phyloP scores from a whole-genome alignment of 2,329 filamentous ascomycete genomes.

The Fusarium buxicola region DNA sequence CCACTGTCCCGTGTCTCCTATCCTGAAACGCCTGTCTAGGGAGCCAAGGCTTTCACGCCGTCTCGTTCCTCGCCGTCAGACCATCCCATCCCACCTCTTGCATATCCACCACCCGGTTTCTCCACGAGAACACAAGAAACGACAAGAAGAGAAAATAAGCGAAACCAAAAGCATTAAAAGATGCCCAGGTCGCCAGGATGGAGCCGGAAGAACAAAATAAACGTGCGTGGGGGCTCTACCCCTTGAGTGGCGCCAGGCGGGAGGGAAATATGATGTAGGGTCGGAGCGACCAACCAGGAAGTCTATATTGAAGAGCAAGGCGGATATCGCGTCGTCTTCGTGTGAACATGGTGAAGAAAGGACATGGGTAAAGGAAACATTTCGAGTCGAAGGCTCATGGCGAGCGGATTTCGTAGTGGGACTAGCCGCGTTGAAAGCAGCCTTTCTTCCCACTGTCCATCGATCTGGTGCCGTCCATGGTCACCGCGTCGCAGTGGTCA shows the following conservation, averaged over 20 bases:
- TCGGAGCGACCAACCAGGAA: slow-evolving; percentile 37
- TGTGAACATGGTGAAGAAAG: slow-evolving; percentile 39
- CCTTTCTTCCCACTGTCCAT: not conserved
- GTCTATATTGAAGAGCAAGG: slow-evolving; percentile 45
- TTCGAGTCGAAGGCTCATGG: slow-evolving; percentile 40
- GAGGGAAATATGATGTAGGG: slow-evolving; percentile 34
- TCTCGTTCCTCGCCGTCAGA: slow-evolving; percentile 32
- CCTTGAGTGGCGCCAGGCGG: slow-evolving; percentile 42
- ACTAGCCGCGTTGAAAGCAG: slow-evolving; percentile 2
- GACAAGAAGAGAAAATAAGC: slow-evolving; percentile 37
- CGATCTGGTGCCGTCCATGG: slow-evolving; percentile 7
- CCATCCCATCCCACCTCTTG: slow-evolving; percentile 40
- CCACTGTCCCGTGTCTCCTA: not conserved
- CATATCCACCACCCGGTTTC: slow-evolving; percentile 25
- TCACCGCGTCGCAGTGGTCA: slow-evolving; percentile 38
- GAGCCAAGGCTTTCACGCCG: slow-evolving; percentile 36
- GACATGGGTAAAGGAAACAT: slow-evolving; percentile 37
- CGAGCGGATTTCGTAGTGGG: slow-evolving; percentile 17
- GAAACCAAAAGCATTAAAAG: slow-evolving; percentile 41
- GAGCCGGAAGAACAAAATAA: slow-evolving; percentile 43
- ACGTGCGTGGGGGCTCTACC: slow-evolving; percentile 44
- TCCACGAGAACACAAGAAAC: slow-evolving; percentile 36
- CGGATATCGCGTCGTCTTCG: slow-evolving; percentile 35
- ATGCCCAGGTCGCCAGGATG: slow-evolving; percentile 46
- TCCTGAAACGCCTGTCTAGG: slow-evolving; percentile 34